phyloP scores from a whole-genome alignment of 305 asterid species.

The Fraxinus dipetala region DNA sequence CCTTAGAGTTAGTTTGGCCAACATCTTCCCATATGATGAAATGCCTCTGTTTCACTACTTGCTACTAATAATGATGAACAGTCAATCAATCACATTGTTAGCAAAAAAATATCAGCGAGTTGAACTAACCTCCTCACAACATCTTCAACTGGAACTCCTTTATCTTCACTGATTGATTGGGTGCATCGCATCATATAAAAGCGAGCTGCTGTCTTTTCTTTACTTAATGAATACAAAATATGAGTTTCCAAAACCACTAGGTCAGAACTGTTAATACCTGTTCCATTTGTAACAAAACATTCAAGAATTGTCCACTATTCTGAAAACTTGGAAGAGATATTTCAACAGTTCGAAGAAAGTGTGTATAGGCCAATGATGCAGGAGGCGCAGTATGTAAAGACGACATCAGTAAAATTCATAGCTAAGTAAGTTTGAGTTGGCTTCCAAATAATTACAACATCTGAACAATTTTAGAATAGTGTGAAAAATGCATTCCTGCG shows the following conservation, averaged over 20 bases:
- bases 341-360: background rate
- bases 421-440: background rate
- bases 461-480: background rate
- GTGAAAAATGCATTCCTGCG: background rate
- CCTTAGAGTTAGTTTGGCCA: background rate
- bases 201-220: slow-evolving; percentile 47
- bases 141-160: slow-evolving; percentile 25
- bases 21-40: background rate
- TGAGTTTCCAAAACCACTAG: slow-evolving; percentile 47
- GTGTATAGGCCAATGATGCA: slow-evolving; percentile 1
- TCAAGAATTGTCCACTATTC: background rate
- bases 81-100: slow-evolving; percentile 2
- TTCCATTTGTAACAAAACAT: slow-evolving; percentile 29
- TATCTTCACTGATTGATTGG: slow-evolving; percentile 3
- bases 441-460: background rate
- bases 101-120: background rate
- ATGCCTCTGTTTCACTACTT: background rate
- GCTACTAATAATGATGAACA: background rate
- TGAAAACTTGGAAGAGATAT: background rate
- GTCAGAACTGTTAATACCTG: slow-evolving; percentile 40
- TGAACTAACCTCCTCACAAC: slow-evolving; percentile 35
- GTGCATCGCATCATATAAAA: slow-evolving; percentile 48
- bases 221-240: slow-evolving; percentile 43
- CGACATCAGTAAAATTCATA: background rate
- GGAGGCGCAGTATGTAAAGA: background rate